Evolutionary conservation across 345 rosid genomes (phyloP).

Genomic region (Brassica napus): Da-Ae NC_063448.1:49027501-49028000

Average conservation of each 20-base stretch:
- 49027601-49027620: constrained; percentile 19
- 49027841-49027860: constrained; percentile 34
- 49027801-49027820: constrained; percentile 36
- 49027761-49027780: constrained; percentile 20
- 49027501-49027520: constrained; percentile 19
- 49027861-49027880: constrained; percentile 15
- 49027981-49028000: constrained; percentile 81
- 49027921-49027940: constrained; percentile 43
- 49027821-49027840: constrained; percentile 30
- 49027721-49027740: no score
- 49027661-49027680: constrained; percentile 16
- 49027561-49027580: not conserved
- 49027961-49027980: constrained; percentile 79
- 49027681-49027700: not conserved
- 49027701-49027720: not conserved
- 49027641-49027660: constrained; percentile 17
- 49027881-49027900: constrained; percentile 24
- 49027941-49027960: constrained; percentile 52
- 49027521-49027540: constrained; percentile 28
- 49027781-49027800: constrained; percentile 19
- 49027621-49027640: constrained; percentile 11
- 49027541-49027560: not conserved
- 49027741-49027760: not conserved
- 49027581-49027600: not conserved
- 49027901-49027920: constrained; percentile 27